Base-by-base conservation (phyloP, 2,329 filamentous ascomycete genomes). In the Neofusicoccum sp. region DNA sequence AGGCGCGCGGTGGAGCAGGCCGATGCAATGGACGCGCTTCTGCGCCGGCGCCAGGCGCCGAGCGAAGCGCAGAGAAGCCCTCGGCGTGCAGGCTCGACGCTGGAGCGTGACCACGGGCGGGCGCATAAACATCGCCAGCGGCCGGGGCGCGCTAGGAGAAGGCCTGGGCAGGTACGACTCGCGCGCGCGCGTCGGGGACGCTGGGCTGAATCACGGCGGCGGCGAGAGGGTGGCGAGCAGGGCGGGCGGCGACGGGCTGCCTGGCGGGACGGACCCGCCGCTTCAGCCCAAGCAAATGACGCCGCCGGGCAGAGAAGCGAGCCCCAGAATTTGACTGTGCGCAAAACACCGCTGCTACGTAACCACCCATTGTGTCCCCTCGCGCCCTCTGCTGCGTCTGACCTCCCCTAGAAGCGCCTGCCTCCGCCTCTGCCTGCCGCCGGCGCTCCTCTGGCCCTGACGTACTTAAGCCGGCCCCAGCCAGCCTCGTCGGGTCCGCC, bases 251-350 rank as follows among this genome's bases (percentile, higher is more conserved):
- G 40, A 43, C 9, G 9, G 40, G 40, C 14, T 16, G 40, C 38
- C 9, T 3, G 43, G 24, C 24, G 11, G 14, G 4, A 28, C 49
- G 20, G 20, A 20, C 20, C 20, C 20, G 20, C 20, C 20, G 20
- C 20, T 20, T 20, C 20, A 20, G 20, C 20, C 20, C 20, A 20
- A 20, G 20, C 20, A 20, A 20, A 47, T 47, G 54, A 45, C 54
- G 48, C 33, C 28, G 51, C 51, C 33, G 51, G 38, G 36, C 36
- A 56, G 34, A 38, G 9, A 38, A 56, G 51, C 51, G 51, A 56
- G 51, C 36, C 33, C 45, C 51, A 41, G 36, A 58, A 45, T 43
- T 58, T 58, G 54, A 58, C 54, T 58, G 41, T 58, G 54, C 58
- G 36, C 58, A 60, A 60, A 60, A 49, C 58, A 60, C 33, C 58